Conservation (phyloP, 352 stramenopile species). For the Globisporangium paddicum region DNA sequence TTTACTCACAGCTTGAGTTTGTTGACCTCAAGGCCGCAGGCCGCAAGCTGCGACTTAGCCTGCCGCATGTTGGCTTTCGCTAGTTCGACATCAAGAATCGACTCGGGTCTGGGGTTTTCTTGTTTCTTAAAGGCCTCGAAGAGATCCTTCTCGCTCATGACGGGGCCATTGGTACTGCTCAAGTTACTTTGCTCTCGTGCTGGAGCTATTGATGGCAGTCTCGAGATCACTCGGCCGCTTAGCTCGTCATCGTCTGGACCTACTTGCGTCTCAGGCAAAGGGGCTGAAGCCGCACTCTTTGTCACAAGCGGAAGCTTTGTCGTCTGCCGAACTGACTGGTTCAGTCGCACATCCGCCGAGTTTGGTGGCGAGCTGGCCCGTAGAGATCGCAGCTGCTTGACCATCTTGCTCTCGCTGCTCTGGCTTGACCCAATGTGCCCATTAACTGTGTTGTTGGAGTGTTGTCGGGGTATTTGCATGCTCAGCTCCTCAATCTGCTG, state of each 20-base stretch:
- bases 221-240: neutral
- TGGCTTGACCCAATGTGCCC: neutral
- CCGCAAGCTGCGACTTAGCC: slow-evolving; percentile 28
- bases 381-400: slow-evolving; percentile 46
- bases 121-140: slow-evolving; percentile 44
- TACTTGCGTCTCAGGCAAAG: slow-evolving; percentile 3
- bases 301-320: neutral
- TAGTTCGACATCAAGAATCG: slow-evolving; percentile 47
- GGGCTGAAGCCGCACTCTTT: neutral
- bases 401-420: slow-evolving; percentile 38
- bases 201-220: neutral
- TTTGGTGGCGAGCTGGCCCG: slow-evolving; percentile 19
- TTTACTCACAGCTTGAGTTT: slow-evolving; percentile 49
- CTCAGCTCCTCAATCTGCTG: neutral
- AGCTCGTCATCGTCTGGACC: neutral
- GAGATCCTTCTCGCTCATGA: slow-evolving; percentile 44
- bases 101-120: slow-evolving; percentile 30
- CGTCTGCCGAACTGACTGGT: too few species aligned
- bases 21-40: slow-evolving; percentile 47
- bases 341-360: too few species aligned
- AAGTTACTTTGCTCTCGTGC: slow-evolving; percentile 9
- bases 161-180: neutral
- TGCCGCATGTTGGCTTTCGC: slow-evolving; percentile 55
- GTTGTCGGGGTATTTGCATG: neutral
- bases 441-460: neutral